Base-by-base conservation (phyloP, 495 filamentous ascomycete species). In the Usnea hakonensis region DNA sequence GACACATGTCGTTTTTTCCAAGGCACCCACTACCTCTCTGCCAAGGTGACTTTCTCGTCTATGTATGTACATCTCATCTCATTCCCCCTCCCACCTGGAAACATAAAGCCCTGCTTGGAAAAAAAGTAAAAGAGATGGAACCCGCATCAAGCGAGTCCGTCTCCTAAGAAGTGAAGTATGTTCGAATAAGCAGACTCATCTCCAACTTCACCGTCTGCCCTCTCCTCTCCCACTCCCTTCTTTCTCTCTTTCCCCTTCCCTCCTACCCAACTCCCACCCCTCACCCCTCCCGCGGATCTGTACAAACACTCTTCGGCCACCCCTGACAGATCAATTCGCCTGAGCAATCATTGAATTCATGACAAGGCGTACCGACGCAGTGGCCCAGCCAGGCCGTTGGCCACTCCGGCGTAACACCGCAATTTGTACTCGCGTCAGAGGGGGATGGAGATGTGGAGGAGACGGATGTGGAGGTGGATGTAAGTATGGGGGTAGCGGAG, bases 311-410 rank as follows among this genome's bases (percentile, higher is more conserved):
- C 0, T 52, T 32, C 3, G 48, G 48, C 58, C 58, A 44, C 2
- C 40, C 43, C 41, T 50, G 41, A 23, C 58, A 61, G 40, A 61
- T 37, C 40, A 38, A 8, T 9, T 54, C 58, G 30, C 58, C 58
- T 10, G 35, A 61, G n/a, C 58, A 61, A 10, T 61, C 58, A 10
- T 52, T 52, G 48, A 52, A 52, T 0, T 52, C 28, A 0, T 19
- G 48, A 52, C 48, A 52, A 26, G 48, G 5, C 7, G 48, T 10
- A 16, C 48, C 48, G 48, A 52, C 48, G 28, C 48, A 52, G 48
- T 52, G 48, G 11, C 48, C 48, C 28, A 32, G 48, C 48, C 48
- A 52, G 14, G 48, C 26, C 0, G 48, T 52, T 16, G 48, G 48
- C 48, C 48, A 52, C n/a, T 52, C 48, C 26, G 48, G 17, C 0